Evolutionary conservation across 2,329 filamentous ascomycete genomes (phyloP), one percentile per base, ranked within the genome.

Genomic region (Diaporthe eres): DNA sequence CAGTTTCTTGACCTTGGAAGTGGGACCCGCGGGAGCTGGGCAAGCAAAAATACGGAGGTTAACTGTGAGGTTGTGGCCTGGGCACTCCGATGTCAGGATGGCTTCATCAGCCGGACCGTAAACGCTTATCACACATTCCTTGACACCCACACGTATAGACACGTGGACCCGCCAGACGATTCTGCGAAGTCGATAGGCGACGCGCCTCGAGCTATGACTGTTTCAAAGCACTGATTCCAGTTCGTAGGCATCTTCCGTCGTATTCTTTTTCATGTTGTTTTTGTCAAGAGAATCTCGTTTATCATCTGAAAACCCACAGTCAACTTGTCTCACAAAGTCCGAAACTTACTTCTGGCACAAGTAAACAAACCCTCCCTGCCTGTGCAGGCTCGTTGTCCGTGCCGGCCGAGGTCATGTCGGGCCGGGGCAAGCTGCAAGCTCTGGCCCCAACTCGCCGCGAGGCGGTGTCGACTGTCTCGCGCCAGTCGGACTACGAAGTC

Each of bases 251-350:
- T 34, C 19, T 49, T 31, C 42, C 31, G 6, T 4, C 10, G 3
- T 12, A 15, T 65, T 55, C 17, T 37, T 53, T 70, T 70, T 39
- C 10, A 19, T 25, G 1, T 7, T 12, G 8, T 39, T 39, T 34
- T 15, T 37, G 34, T 25, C 22, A 34, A 37, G 49, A 67, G 34
- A 34, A 31, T 22, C 4, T 17, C 9, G 34, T 6, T 9, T 13
- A 8, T n/a, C 55, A 22, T 28, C 49, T 37, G n/a, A 53, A 42
- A 34, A 25, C 12, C n/a, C 8, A 42, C 15, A 55, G 15, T 10
- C 34, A 7, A 31, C 47, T 70, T 70, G 65, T 70, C 65, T 70
- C 65, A 70, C 49, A n/a, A 31, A 4, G 22, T 19, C 25, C 42
- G 2, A 9, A 12, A 22, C 28, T 67, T 68, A 68, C 63, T 68